Evolutionary conservation across 2,329 filamentous ascomycete species (phyloP).

Genomic region (Diplodia intermedia): DNA sequence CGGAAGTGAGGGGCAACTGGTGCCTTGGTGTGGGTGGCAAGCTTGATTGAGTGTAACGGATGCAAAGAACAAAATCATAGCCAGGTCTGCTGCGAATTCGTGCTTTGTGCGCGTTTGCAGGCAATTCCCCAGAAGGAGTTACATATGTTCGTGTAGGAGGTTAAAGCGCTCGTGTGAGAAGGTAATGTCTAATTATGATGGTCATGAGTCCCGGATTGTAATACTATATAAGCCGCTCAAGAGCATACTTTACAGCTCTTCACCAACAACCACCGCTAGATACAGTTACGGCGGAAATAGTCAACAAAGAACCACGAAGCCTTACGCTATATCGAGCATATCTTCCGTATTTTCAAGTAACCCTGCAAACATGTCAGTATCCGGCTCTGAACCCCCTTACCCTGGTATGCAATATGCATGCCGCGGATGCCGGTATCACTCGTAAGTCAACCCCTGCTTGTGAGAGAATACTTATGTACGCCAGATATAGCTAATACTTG

Average conservation of each 20-base stretch:
- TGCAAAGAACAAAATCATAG: neutral
- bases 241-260: neutral
- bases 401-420: conserved; percentile 7
- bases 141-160: neutral
- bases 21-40: neutral
- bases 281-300: neutral
- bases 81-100: too few species aligned
- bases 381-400: neutral
- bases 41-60: neutral
- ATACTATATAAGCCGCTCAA: neutral
- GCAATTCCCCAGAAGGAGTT: neutral
- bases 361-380: neutral
- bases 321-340: neutral
- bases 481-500: neutral
- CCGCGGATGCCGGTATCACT: neutral
- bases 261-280: neutral
- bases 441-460: neutral
- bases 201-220: neutral
- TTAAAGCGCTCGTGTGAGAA: neutral
- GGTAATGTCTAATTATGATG: neutral
- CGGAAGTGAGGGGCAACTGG: neutral
- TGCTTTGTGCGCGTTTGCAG: too few species aligned
- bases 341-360: neutral
- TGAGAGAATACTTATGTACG: neutral
- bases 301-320: neutral